A percentile compares a stretch with the other conserved stretches of the same genome.
Evolutionary conservation across 805 yeast species (phyloP).

Genomic region (Zygosaccharomyces rouxii): DNA sequence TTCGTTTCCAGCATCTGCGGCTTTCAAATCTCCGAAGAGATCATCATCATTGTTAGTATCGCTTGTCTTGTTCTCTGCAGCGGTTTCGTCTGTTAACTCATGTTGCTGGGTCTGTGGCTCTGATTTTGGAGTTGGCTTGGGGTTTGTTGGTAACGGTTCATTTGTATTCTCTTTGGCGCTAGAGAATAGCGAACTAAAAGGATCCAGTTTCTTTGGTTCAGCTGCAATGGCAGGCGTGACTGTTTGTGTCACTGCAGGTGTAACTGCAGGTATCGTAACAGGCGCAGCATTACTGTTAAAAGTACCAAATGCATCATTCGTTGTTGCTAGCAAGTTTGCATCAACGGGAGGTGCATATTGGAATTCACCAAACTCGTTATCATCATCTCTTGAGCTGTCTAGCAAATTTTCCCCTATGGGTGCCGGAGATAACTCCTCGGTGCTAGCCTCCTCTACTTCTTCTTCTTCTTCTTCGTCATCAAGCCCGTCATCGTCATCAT

Average conservation of each 20-base stretch:
- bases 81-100: constrained; percentile 2
- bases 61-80: background rate
- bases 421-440: background rate
- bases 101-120: constrained; percentile 6
- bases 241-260: constrained; percentile 19
- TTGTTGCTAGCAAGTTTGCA: constrained; percentile 21
- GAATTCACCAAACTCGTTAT: constrained; percentile 78
- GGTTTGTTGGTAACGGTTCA: constrained; percentile 15
- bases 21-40: constrained; percentile 34
- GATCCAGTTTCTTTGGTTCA: constrained; percentile 49
- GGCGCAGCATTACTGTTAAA: constrained; percentile 5
- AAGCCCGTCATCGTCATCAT: background rate
- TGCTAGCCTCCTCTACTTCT: constrained; percentile 60
- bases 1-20: constrained; percentile 13
- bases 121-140: constrained; percentile 5
- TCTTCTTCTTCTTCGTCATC: constrained; percentile 1
- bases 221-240: constrained; percentile 37
- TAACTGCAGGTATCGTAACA: constrained; percentile 24
- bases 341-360: constrained; percentile 58
- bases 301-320: constrained; percentile 13
- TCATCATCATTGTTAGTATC: constrained; percentile 27
- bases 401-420: background rate
- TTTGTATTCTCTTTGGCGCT: constrained; percentile 50
- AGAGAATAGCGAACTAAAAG: constrained; percentile 66
- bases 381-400: constrained; percentile 42